Conservation (phyloP, 2,329 filamentous ascomycete genomes). For the Talaromyces sp. region DNA sequence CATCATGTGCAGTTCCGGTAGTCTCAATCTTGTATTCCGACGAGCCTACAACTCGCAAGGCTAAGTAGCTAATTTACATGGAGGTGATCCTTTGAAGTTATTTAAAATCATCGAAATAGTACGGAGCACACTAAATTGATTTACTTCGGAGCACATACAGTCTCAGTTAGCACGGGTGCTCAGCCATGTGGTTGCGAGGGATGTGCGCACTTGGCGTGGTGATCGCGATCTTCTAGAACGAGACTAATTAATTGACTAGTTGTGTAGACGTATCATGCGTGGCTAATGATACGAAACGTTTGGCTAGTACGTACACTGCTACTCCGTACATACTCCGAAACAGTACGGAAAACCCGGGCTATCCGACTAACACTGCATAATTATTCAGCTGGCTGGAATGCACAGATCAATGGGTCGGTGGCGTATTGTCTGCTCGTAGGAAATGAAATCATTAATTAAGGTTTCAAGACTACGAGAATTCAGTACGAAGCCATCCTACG, state of each 20-base stretch:
- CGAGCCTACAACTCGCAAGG: neutral
- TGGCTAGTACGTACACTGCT: neutral
- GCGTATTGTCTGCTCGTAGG: neutral
- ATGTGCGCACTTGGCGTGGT: slow-evolving; percentile 7
- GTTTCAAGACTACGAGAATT: neutral
- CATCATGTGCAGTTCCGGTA: neutral
- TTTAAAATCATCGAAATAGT: neutral
- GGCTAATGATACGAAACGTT: neutral
- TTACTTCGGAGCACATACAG: neutral
- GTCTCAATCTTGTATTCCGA: neutral
- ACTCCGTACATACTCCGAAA: neutral
- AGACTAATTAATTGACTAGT: neutral
- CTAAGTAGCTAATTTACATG: neutral
- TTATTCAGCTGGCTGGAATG: neutral
- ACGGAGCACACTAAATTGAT: neutral
- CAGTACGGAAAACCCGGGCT: neutral
- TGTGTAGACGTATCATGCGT: neutral
- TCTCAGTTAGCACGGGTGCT: neutral
- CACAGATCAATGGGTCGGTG: slow-evolving; percentile 5
- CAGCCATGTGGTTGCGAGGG: slow-evolving; percentile 12
- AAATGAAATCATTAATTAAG: neutral
- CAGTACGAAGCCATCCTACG: neutral
- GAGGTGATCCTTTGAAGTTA: neutral
- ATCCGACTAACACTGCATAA: neutral
- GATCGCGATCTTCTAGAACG: slow-evolving; percentile 14